A percentile compares a stretch with the other conserved stretches of the same genome.
Conservation (phyloP, 2,329 filamentous ascomycete genomes). For the Diplodia mutila region DNA sequence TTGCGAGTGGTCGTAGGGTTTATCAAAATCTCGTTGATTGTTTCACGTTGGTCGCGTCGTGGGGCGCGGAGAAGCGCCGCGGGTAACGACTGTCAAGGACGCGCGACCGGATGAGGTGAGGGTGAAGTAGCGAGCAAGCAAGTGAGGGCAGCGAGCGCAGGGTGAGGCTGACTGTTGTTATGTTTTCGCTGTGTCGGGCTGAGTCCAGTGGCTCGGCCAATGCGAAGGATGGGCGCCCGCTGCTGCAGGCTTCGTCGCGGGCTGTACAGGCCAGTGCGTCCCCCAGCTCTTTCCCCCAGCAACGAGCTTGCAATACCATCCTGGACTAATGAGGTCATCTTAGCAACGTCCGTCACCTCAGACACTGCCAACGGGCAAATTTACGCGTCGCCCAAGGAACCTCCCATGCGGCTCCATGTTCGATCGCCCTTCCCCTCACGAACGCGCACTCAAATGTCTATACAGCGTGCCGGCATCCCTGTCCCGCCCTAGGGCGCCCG, state of each 20-base stretch:
- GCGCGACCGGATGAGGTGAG: neutral
- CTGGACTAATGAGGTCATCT: constrained; percentile 16
- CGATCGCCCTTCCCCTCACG: neutral
- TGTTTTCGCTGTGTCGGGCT: constrained; percentile 1
- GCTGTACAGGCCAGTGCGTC: too few relatives aligned
- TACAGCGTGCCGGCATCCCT: neutral
- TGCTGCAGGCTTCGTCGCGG: constrained; percentile 15
- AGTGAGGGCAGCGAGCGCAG: neutral
- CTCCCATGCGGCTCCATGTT: neutral
- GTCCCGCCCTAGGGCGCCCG: neutral
- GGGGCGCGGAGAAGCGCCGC: constrained; percentile 17
- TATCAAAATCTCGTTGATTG: constrained; percentile 15
- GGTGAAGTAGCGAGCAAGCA: neutral
- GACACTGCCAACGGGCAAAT: neutral
- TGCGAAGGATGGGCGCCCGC: neutral
- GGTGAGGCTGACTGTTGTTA: neutral
- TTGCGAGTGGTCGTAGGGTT: constrained; percentile 9
- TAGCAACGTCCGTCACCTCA: neutral
- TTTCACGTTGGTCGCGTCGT: constrained; percentile 20
- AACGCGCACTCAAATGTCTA: neutral
- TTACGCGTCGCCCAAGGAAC: neutral
- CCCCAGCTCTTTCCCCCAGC: neutral
- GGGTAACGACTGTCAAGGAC: constrained; percentile 5
- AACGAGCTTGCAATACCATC: neutral
- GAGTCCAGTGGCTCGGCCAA: neutral